phyloP scores from a whole-genome alignment of 352 stramenopile species.

The Globisporangium canariense region DNA sequence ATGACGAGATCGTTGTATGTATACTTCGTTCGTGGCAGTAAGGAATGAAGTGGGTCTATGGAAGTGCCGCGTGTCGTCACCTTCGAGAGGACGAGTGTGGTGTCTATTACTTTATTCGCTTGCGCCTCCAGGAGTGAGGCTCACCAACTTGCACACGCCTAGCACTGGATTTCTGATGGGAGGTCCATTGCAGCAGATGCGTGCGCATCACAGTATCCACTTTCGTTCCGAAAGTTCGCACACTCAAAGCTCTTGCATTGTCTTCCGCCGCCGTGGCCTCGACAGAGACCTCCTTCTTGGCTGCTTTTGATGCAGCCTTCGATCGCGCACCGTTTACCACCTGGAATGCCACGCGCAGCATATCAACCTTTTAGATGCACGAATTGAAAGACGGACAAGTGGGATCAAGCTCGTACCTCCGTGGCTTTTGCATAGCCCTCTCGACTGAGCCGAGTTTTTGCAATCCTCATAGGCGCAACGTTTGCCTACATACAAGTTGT shows the following conservation, averaged over 20 bases:
- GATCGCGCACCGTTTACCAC: slow-evolving; percentile 58
- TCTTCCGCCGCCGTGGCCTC: slow-evolving; percentile 46
- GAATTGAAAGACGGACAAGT: neutral
- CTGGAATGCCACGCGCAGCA: slow-evolving; percentile 18
- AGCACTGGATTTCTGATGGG: neutral
- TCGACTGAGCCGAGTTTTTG: slow-evolving; percentile 80
- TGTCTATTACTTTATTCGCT: neutral
- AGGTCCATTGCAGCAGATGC: neutral
- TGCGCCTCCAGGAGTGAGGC: neutral
- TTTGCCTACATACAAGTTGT: slow-evolving; percentile 34
- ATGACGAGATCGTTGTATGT: too few species aligned
- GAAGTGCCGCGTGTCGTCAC: too few species aligned
- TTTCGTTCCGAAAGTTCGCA: slow-evolving; percentile 23
- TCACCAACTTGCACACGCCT: neutral
- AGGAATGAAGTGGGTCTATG: too few species aligned
- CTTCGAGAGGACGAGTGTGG: neutral
- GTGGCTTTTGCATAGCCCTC: slow-evolving; percentile 83
- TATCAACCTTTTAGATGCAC: neutral
- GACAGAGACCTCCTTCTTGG: slow-evolving; percentile 66
- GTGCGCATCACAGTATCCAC: slow-evolving; percentile 25
- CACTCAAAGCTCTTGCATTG: slow-evolving; percentile 30
- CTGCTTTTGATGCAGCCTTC: slow-evolving; percentile 67
- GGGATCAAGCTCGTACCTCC: slow-evolving; percentile 39
- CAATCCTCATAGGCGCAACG: slow-evolving; percentile 56
- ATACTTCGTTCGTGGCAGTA: too few species aligned